Conservation (phyloP, 306 rosid genomes). For the Lupinus albus region DNA sequence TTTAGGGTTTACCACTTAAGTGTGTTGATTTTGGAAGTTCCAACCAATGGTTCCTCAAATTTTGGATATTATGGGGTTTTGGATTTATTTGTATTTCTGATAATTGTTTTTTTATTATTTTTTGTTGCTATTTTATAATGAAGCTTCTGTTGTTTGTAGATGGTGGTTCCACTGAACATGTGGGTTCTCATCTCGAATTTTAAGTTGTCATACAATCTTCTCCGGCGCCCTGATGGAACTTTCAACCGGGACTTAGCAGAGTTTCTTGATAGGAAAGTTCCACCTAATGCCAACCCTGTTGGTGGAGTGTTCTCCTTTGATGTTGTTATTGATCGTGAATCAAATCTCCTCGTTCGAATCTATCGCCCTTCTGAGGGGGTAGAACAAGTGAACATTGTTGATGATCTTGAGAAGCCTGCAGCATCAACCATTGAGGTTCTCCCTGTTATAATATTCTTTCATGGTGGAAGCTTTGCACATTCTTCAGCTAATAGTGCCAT, state of each 20-base stretch:
- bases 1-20: too few species aligned
- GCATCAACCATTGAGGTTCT: conserved; percentile 52
- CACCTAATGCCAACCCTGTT: conserved; percentile 70
- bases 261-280: conserved; percentile 85
- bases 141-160: conserved; percentile 45
- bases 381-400: conserved; percentile 50
- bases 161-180: conserved; percentile 93
- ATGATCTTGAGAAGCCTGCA: conserved; percentile 75
- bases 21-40: too few species aligned
- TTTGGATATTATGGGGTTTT: too few species aligned
- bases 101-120: too few species aligned
- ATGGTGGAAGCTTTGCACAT: conserved; percentile 97
- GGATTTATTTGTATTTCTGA: too few species aligned
- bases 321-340: conserved; percentile 72
- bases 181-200: conserved; percentile 98
- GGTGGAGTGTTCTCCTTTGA: conserved; percentile 87
- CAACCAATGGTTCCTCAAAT: too few species aligned
- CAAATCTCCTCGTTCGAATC: conserved; percentile 66
- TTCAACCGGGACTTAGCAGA: conserved; percentile 96
- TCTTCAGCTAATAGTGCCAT: conserved; percentile 92
- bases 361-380: conserved; percentile 72
- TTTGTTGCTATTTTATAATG: neutral
- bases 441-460: conserved; percentile 87
- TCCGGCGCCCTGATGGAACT: conserved; percentile 95
- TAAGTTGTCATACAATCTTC: conserved; percentile 93